Conservation (phyloP, 345 rosid species). For the Ricinus communis region DNA sequence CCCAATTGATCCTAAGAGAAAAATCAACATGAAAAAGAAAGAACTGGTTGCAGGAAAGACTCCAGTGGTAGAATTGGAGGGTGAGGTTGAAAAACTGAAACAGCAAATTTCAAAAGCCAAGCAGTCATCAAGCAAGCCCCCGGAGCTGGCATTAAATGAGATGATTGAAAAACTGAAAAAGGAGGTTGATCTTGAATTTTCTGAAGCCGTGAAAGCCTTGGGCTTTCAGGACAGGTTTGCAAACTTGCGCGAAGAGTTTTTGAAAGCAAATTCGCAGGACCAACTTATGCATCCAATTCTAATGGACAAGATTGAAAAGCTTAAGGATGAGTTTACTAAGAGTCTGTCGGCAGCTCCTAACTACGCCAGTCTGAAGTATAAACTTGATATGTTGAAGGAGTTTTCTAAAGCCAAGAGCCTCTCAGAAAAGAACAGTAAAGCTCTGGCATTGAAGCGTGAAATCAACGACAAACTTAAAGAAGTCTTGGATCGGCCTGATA, state of each 20-base stretch:
- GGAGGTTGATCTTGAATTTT: slow-evolving; percentile 72
- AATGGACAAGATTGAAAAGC: slow-evolving; percentile 60
- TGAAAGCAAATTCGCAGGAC: slow-evolving; percentile 48
- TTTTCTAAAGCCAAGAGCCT: slow-evolving; percentile 54
- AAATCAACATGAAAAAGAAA: slow-evolving; percentile 71
- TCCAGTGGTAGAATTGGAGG: slow-evolving; percentile 52
- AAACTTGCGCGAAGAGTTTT: slow-evolving; percentile 48
- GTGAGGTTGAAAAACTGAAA: slow-evolving; percentile 67
- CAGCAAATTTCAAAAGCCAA: slow-evolving; percentile 62
- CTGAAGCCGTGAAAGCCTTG: slow-evolving; percentile 58
- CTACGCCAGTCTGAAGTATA: slow-evolving; percentile 55
- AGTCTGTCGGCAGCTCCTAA: slow-evolving; percentile 60
- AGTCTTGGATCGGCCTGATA: slow-evolving; percentile 49
- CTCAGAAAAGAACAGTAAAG: slow-evolving; percentile 36
- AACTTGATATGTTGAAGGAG: slow-evolving; percentile 72
- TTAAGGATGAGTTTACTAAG: slow-evolving; percentile 56
- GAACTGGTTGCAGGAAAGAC: slow-evolving; percentile 38
- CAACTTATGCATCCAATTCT: slow-evolving; percentile 58
- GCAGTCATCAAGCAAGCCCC: slow-evolving; percentile 55
- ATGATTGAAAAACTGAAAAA: slow-evolving; percentile 67
- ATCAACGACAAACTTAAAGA: slow-evolving; percentile 61
- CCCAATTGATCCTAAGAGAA: slow-evolving; percentile 60
- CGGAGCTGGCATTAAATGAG: slow-evolving; percentile 49
- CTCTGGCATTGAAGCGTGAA: slow-evolving; percentile 41
- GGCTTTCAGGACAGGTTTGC: slow-evolving; percentile 57